Conservation (phyloP, 2,329 filamentous ascomycete genomes). For the Delphinella strobiligena region DNA sequence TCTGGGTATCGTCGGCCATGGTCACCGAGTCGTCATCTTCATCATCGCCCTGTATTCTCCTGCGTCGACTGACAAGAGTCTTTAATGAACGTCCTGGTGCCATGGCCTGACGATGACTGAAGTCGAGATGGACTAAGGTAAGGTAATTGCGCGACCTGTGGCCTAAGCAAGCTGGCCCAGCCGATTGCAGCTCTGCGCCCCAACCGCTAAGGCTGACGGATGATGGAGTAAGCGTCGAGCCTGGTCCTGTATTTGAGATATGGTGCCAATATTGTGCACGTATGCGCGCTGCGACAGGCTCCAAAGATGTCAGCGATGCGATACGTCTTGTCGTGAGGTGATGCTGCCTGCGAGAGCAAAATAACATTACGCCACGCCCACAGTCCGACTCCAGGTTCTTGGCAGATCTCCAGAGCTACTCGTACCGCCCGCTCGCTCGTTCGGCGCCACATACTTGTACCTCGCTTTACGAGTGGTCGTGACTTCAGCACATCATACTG, state of each 20-base stretch:
- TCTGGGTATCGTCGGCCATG: constrained; percentile 51
- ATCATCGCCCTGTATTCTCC: constrained; percentile 57
- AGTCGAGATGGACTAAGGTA: constrained; percentile 1
- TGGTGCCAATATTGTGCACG: neutral
- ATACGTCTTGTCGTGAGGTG: neutral
- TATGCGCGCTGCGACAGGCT: neutral
- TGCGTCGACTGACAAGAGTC: constrained; percentile 54
- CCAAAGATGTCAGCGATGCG: neutral
- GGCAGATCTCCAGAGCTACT: no score
- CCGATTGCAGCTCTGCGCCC: neutral
- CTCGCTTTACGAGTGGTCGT: no score
- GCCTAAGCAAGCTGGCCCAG: neutral
- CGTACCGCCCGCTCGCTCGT: no score
- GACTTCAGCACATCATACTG: no score
- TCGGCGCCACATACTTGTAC: no score
- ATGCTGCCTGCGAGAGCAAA: neutral
- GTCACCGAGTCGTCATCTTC: constrained; percentile 49
- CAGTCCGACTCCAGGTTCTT: no score
- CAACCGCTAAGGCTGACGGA: no score
- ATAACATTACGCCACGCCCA: neutral
- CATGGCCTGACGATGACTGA: constrained; percentile 24
- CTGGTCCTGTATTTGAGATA: neutral
- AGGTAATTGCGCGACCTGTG: neutral
- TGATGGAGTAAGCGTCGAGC: no score
- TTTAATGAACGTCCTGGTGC: constrained; percentile 44